phyloP scores from a whole-genome alignment of 176 grass and related monocot genomes.

The Stipa capillata region DNA sequence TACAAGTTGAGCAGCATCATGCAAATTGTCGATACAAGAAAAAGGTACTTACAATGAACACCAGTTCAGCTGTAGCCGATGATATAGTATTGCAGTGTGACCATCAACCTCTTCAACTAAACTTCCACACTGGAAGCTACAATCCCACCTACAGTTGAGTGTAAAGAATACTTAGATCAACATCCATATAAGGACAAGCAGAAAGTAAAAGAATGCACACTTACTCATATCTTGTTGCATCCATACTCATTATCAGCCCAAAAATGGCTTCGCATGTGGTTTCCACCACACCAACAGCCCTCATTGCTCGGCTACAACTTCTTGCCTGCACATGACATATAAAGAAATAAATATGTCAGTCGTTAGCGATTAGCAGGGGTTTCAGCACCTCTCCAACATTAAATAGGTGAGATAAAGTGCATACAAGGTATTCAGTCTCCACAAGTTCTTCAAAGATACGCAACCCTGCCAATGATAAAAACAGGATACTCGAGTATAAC shows the following conservation, averaged over 20 bases:
- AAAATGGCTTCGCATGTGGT: constrained; percentile 89
- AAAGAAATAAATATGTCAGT: neutral
- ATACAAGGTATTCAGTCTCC: constrained; percentile 84
- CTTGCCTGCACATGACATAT: constrained; percentile 60
- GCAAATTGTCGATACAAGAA: neutral
- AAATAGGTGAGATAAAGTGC: constrained; percentile 13
- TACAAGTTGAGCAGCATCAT: neutral
- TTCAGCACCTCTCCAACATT: constrained; percentile 7
- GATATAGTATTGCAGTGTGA: constrained; percentile 86
- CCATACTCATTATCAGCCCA: constrained; percentile 99
- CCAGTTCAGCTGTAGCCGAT: constrained; percentile 86
- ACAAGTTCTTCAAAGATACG: constrained; percentile 95
- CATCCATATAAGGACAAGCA: neutral
- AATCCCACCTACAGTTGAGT: constrained; percentile 73
- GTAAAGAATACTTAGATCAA: constrained; percentile 25
- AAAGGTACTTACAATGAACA: constrained; percentile 58
- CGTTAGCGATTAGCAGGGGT: constrained; percentile 7
- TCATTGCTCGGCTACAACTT: constrained; percentile 90
- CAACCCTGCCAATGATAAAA: constrained; percentile 47
- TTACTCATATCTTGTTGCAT: constrained; percentile 91
- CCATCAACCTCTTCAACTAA: constrained; percentile 98
- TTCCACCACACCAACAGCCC: constrained; percentile 89
- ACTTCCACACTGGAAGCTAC: constrained; percentile 93
- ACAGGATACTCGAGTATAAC: neutral
- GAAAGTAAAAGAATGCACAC: constrained; percentile 18